These are phyloP conservation scores for Vanilla planifolia DNA, from an alignment of 106 monocot genomes.

Conservation along the genomic window DNA sequence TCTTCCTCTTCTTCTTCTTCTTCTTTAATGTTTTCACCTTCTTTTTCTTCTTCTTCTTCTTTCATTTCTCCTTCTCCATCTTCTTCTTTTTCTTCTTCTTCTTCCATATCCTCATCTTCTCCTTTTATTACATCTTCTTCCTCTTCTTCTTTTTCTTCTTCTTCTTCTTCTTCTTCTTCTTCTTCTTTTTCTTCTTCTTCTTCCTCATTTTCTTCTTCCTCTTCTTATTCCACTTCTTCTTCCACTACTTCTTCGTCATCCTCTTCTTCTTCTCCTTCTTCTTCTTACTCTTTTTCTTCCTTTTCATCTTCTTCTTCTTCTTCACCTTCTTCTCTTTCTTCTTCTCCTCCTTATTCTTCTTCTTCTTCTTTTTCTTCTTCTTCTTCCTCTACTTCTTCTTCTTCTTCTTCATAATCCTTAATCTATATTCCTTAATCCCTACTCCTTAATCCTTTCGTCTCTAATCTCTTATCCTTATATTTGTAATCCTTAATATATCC, in stretches of 20 bases:
- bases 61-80: not conserved
- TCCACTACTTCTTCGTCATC: no score
- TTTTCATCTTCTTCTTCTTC: not conserved
- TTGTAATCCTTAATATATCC: no score
- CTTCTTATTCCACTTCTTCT: not conserved
- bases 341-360: no score
- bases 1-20: not conserved
- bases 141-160: not conserved
- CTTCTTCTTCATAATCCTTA: no score
- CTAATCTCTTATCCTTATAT: no score
- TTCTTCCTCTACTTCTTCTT: not conserved
- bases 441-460: no score
- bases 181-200: not conserved
- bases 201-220: no score
- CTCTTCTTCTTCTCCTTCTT: no score
- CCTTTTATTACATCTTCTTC: not conserved
- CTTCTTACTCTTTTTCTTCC: not conserved
- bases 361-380: not conserved
- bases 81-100: no score
- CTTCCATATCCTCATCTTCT: no score
- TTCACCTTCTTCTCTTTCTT: not conserved
- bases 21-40: no score
- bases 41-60: not conserved
- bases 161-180: not conserved
- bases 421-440: no score